These are phyloP conservation scores for Populus tomentosa DNA, from an alignment of 441 rosid species.

Conservation along the genomic window DNA sequence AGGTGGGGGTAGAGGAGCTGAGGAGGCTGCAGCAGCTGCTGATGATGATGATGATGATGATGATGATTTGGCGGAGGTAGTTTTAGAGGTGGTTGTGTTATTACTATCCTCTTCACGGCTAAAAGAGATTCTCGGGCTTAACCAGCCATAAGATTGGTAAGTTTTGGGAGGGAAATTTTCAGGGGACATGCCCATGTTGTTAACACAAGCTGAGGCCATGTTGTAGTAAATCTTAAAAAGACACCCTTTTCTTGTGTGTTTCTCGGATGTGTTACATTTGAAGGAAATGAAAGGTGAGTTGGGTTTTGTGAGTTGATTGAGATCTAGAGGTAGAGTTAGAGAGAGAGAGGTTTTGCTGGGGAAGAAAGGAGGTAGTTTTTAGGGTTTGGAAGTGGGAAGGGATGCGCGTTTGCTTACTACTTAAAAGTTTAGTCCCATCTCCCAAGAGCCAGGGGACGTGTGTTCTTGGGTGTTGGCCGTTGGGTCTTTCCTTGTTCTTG, in stretches of 20 bases:
- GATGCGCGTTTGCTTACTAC: not conserved
- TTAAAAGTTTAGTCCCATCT: not conserved
- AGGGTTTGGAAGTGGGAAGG: not conserved
- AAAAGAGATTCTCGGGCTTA: constrained; percentile 52
- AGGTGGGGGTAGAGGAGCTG: not conserved
- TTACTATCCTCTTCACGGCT: constrained; percentile 35
- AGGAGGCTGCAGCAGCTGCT: not conserved
- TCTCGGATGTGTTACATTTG: not conserved
- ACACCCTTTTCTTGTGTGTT: not conserved
- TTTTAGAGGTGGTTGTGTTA: constrained; percentile 16
- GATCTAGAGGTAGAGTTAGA: not conserved
- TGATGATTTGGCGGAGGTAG: not conserved
- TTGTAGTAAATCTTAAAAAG: not conserved
- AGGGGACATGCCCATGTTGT: constrained; percentile 47
- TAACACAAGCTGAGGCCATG: constrained; percentile 70
- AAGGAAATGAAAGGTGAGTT: not conserved
- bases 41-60: not conserved
- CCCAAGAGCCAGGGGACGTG: not conserved
- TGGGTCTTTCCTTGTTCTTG: not conserved
- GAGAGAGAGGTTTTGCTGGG: not conserved
- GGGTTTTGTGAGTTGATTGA: not conserved
- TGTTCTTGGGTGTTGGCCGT: not conserved
- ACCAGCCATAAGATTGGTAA: constrained; percentile 41
- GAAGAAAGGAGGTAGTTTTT: not conserved
- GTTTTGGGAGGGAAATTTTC: constrained; percentile 36